phyloP scores from a whole-genome alignment of 2,329 filamentous ascomycete genomes.

The Chaetomium sp. region DNA sequence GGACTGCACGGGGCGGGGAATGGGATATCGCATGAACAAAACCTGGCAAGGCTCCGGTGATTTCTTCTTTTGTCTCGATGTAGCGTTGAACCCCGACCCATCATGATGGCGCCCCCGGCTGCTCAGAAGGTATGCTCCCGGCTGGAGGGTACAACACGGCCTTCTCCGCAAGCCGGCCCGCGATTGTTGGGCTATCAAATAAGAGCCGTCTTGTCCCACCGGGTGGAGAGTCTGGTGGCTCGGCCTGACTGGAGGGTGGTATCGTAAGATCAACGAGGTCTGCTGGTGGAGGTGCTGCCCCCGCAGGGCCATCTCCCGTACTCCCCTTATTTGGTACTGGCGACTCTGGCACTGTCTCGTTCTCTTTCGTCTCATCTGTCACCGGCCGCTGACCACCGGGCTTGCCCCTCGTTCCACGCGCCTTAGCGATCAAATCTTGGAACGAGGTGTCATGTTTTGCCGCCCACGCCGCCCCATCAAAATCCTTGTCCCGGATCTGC shows the following conservation, averaged over 20 bases:
- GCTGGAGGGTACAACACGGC: not conserved
- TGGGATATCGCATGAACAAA: not conserved
- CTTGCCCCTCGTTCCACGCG: conserved; percentile 50
- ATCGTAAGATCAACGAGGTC: conserved; percentile 7
- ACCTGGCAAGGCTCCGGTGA: not conserved
- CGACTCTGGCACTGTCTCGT: not conserved
- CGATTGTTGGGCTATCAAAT: not conserved
- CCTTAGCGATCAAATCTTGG: conserved; percentile 69
- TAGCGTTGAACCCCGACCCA: not conserved
- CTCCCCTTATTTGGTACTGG: not conserved
- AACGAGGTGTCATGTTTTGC: conserved; percentile 68
- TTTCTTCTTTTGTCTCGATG: not conserved
- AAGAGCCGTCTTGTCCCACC: not conserved
- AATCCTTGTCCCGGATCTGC: conserved; percentile 78
- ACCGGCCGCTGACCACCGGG: conserved; percentile 28
- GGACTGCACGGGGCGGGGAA: no score
- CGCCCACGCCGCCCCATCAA: conserved; percentile 73
- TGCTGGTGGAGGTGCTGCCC: not conserved
- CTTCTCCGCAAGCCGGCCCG: not conserved
- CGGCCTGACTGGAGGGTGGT: conserved; percentile 9
- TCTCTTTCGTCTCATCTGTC: not conserved
- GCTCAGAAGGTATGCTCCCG: not conserved
- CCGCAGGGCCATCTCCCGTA: not conserved
- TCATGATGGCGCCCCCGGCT: not conserved
- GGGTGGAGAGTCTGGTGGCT: not conserved